Conservation (phyloP, 106 monocot species). For the Posidonia australis region DNA sequence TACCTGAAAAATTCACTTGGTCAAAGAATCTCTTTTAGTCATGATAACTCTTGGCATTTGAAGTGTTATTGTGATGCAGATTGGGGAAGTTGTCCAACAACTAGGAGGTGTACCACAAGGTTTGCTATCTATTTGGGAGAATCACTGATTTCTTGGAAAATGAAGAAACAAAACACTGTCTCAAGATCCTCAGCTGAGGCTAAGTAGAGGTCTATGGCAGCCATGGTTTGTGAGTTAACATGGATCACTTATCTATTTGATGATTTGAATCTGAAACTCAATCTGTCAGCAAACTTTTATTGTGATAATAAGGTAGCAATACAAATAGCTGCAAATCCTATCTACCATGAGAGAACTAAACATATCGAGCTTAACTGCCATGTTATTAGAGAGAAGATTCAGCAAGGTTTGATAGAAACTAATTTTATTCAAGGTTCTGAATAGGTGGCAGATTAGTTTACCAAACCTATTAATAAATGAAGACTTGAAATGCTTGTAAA, state of each 20-base stretch:
- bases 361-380: conserved; percentile 5
- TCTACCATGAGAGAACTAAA: conserved; percentile 1
- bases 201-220: neutral
- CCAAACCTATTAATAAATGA: conserved; percentile 1
- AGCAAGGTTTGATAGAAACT: neutral
- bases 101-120: neutral
- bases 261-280: neutral
- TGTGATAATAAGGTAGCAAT: conserved; percentile 4
- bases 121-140: too few relatives aligned
- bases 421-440: neutral
- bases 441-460: neutral
- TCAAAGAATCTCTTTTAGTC: neutral
- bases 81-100: neutral
- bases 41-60: neutral
- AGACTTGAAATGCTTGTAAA: too few relatives aligned
- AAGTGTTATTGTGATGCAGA: neutral
- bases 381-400: neutral
- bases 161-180: too few relatives aligned
- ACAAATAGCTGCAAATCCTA: neutral
- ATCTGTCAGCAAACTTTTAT: neutral
- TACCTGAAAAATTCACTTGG: neutral
- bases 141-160: too few relatives aligned
- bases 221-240: too few relatives aligned
- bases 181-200: neutral
- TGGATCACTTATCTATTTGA: too few relatives aligned